A percentile compares a stretch with the other conserved stretches of the same genome.
phyloP scores from a whole-genome alignment of 2,329 filamentous ascomycete species.

The Monilinia laxa region DNA sequence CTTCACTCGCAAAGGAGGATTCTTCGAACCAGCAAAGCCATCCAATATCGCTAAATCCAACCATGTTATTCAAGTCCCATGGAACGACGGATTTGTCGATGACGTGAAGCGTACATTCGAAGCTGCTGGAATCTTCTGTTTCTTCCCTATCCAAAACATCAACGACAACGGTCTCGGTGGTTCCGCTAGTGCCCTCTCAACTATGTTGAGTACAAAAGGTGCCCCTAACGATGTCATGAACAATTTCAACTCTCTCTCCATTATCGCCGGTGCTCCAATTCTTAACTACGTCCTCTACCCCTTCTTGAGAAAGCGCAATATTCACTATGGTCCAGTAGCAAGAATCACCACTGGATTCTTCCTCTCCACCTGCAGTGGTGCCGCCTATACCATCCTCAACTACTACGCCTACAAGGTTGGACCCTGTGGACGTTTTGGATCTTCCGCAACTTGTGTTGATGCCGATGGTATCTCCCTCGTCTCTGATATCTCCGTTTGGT shows the following conservation, averaged over 20 bases:
- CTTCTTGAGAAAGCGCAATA: conserved; percentile 57
- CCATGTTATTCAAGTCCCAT: conserved; percentile 69
- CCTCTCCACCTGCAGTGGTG: conserved; percentile 59
- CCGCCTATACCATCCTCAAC: conserved; percentile 56
- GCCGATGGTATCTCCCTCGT: conserved; percentile 31
- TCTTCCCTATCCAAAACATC: conserved; percentile 48
- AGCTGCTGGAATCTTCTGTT: conserved; percentile 66
- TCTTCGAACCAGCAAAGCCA: conserved; percentile 70
- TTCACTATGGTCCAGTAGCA: conserved; percentile 72
- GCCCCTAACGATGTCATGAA: conserved; percentile 75
- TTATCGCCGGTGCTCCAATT: conserved; percentile 71
- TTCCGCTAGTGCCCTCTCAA: conserved; percentile 51
- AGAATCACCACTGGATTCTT: conserved; percentile 71
- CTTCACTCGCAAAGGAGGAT: conserved; percentile 46
- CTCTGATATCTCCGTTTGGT: conserved; percentile 52
- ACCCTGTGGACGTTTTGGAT: conserved; percentile 53
- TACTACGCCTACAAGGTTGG: conserved; percentile 63
- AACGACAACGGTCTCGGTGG: conserved; percentile 49
- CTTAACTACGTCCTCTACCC: conserved; percentile 69
- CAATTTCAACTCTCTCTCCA: conserved; percentile 73
- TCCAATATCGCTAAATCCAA: conserved; percentile 55
- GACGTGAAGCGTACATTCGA: conserved; percentile 69
- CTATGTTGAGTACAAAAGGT: conserved; percentile 64
- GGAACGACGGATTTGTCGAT: conserved; percentile 79
- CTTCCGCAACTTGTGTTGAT: conserved; percentile 30